Conservation (phyloP, 345 rosid species). For the Linum usitatissimum region DNA sequence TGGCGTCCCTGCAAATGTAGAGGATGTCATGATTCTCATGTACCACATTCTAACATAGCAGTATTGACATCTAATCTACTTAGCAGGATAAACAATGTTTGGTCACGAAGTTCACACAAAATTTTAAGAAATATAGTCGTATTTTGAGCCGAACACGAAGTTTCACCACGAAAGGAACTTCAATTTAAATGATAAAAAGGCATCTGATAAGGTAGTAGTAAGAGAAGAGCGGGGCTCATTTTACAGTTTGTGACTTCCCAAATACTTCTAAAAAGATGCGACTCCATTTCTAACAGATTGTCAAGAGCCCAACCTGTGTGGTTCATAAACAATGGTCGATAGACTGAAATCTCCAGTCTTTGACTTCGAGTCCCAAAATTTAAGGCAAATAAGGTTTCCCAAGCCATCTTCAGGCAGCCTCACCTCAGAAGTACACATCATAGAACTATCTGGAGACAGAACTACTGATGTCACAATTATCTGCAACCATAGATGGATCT, state of each 20-base stretch:
- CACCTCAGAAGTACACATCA: conserved; percentile 75
- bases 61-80: not conserved
- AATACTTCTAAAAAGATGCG: not conserved
- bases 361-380: conserved; percentile 61
- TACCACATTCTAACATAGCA: too few relatives aligned
- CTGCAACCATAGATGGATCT: conserved; percentile 27
- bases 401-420: conserved; percentile 83
- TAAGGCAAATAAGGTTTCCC: conserved; percentile 78
- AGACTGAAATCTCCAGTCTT: conserved; percentile 52
- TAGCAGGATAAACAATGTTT: not conserved
- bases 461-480: conserved; percentile 65
- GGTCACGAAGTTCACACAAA: not conserved
- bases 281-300: not conserved
- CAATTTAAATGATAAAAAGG: not conserved
- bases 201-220: not conserved
- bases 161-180: not conserved
- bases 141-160: not conserved
- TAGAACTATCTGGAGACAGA: conserved; percentile 68
- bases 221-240: not conserved
- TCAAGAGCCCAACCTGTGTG: conserved; percentile 56
- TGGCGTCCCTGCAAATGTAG: conserved; percentile 51
- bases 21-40: not conserved
- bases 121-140: not conserved
- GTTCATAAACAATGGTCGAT: conserved; percentile 82
- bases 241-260: not conserved